Base-by-base conservation (phyloP, 2,329 filamentous ascomycete genomes). In the Neophaeococcomyces aloes region DNA sequence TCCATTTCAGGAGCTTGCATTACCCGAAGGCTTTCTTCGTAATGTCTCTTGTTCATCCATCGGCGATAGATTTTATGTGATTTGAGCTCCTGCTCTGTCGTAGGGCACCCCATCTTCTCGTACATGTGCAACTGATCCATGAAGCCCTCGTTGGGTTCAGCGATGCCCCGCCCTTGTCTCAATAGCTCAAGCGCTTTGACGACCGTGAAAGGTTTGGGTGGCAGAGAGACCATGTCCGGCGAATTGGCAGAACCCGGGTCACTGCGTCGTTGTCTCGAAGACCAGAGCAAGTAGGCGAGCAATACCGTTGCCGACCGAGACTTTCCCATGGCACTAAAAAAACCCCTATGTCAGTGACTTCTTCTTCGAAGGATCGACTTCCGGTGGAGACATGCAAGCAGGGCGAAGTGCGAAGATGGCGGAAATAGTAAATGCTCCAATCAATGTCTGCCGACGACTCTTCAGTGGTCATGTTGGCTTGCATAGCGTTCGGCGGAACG, bases 141-240 rank as follows among this genome's bases (percentile, higher is more conserved):
- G 71, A 98, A 98, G 21, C 88, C 89, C 25, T 78, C 69, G 60
- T 98, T 98, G 3, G 91, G 91, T 58, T 94, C 86, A 48, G 83
- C 88, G 43, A 91, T 75, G 13, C 83, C 77, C 30, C 89, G 78
- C 33, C 74, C 75, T 58, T 81, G 66, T 42, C 79, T 78, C 39
- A 96, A 69, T 52, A 81, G 72, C 19, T 71, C 68, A 38, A 96
- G 67, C 2, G 88, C 87, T 38, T 51, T 35, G 36, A 53, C 44
- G 2, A 55, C 48, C 1, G 53, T 48, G 4, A 55, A 36, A 35
- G 83, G 78, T 52, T 69, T 61, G 45, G 74, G 68, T 53, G 66
- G 68, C 53, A 74, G 65, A 32, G 61, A 43, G 40, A 61, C 53
- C 51, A 45, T 64, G 57, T 7, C 62, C 55, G 76, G 76, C 23